Evolutionary conservation across 352 stramenopile species (phyloP).

Genomic region (Globisporangium paroecandrum): DNA sequence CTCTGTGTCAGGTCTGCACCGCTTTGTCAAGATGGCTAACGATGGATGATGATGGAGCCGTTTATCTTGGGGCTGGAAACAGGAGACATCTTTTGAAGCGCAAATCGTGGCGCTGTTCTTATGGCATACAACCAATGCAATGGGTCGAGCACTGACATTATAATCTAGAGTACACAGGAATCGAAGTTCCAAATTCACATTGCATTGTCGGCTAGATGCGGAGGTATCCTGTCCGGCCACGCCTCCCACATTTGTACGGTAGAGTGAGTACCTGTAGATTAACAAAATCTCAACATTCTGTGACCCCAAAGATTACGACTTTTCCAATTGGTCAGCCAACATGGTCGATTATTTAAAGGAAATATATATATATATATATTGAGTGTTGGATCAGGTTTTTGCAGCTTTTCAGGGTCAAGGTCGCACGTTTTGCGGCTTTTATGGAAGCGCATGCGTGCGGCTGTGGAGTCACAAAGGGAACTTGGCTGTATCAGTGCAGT

Average conservation of each 20-base stretch:
- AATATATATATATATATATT: neutral
- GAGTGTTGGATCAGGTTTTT: neutral
- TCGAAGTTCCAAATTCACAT: neutral
- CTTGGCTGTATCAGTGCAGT: neutral
- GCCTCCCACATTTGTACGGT: neutral
- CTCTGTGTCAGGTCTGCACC: neutral
- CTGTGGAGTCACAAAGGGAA: neutral
- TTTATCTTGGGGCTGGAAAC: neutral
- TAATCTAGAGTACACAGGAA: neutral
- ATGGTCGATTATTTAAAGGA: neutral
- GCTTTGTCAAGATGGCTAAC: neutral
- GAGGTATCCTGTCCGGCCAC: neutral
- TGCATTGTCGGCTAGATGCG: neutral
- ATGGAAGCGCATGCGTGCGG: neutral
- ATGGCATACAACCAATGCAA: neutral
- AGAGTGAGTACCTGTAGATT: neutral
- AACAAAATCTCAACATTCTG: neutral
- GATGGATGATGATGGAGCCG: neutral
- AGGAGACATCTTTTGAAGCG: slow-evolving; percentile 4
- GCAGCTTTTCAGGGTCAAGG: neutral
- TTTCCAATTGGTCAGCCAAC: neutral
- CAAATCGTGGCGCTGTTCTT: neutral
- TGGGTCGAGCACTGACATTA: neutral
- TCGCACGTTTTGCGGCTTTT: neutral
- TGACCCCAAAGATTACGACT: neutral